Evolutionary conservation across 768 basidiomycete genomes (phyloP).

Genomic region (Kwoniella dendrophila): DNA sequence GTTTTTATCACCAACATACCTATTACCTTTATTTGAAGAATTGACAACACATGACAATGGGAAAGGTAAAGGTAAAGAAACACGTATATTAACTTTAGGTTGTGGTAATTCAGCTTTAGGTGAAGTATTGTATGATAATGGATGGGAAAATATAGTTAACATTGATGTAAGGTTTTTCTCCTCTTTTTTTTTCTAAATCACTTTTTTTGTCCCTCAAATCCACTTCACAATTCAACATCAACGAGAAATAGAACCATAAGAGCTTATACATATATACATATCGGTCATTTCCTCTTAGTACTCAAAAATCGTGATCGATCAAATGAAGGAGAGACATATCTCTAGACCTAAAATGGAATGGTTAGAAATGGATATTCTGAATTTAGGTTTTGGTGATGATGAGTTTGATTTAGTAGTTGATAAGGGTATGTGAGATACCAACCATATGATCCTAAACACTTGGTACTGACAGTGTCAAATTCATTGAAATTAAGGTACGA

Average conservation of each 20-base stretch:
- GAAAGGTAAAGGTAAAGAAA: slow-evolving; percentile 30
- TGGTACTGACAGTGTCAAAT: no score
- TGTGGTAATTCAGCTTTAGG: slow-evolving; percentile 49
- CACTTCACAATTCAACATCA: no score
- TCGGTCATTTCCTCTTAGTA: slow-evolving; percentile 31
- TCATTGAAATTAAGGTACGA: slow-evolving; percentile 40
- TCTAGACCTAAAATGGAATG: slow-evolving; percentile 52
- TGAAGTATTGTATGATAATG: slow-evolving; percentile 55
- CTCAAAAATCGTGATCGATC: slow-evolving; percentile 52
- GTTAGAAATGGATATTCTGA: slow-evolving; percentile 56
- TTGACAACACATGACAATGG: slow-evolving; percentile 21
- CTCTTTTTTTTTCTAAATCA: not conserved
- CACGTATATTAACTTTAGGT: slow-evolving; percentile 49
- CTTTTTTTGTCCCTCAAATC: no score
- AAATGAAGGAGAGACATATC: slow-evolving; percentile 51
- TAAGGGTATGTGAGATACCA: slow-evolving; percentile 43
- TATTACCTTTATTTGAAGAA: slow-evolving; percentile 45
- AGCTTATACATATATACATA: not conserved
- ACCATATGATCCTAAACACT: not conserved
- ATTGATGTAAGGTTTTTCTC: slow-evolving; percentile 47
- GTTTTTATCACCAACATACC: slow-evolving; percentile 53
- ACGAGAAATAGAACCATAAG: no score
- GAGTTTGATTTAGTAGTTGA: slow-evolving; percentile 56
- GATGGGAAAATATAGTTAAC: slow-evolving; percentile 55
- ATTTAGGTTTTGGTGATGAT: slow-evolving; percentile 50